Evolutionary conservation across 2,329 filamentous ascomycete genomes (phyloP).

Genomic region (Calonectria pseudoturangicola): DNA sequence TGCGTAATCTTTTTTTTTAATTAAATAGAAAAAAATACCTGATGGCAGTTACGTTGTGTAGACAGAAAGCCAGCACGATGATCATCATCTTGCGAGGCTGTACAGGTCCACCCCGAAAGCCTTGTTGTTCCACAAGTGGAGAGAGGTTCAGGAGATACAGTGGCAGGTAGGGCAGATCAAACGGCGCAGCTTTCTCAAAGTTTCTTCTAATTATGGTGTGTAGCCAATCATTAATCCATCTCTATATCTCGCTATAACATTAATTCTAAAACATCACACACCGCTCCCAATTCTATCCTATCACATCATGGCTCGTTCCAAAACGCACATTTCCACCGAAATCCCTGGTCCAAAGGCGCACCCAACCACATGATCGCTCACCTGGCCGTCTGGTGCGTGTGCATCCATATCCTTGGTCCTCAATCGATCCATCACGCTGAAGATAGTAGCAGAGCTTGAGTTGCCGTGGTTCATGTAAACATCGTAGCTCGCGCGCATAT

Average conservation of each 20-base stretch:
- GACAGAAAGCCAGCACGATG: too few relatives aligned
- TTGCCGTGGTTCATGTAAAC: conserved; percentile 82
- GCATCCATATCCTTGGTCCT: conserved; percentile 76
- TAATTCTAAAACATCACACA: neutral
- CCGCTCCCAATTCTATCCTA: too few relatives aligned
- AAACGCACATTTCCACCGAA: conserved; percentile 79
- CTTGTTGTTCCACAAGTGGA: too few relatives aligned
- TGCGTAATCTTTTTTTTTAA: too few relatives aligned
- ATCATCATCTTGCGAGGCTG: too few relatives aligned
- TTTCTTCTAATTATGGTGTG: neutral
- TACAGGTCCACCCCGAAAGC: too few relatives aligned
- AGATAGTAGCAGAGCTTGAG: conserved; percentile 80
- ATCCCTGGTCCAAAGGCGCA: conserved; percentile 84
- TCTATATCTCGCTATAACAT: neutral
- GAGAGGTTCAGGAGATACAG: too few relatives aligned
- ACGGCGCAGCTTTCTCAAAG: too few relatives aligned
- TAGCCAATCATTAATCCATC: neutral
- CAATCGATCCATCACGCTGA: conserved; percentile 79
- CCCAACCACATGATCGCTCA: conserved; percentile 76
- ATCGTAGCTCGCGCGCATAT: conserved; percentile 82
- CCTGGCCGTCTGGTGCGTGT: conserved; percentile 68
- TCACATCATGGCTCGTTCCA: conserved; percentile 66
- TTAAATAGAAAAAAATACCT: too few relatives aligned
- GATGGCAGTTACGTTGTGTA: too few relatives aligned
- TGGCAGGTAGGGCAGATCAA: too few relatives aligned